Percentiles rank a stretch among this genome's conserved stretches.
These are phyloP conservation scores for Coniochaeta sp. DNA, from an alignment of 2,329 filamentous ascomycete genomes.

Conservation along the genomic window DNA sequence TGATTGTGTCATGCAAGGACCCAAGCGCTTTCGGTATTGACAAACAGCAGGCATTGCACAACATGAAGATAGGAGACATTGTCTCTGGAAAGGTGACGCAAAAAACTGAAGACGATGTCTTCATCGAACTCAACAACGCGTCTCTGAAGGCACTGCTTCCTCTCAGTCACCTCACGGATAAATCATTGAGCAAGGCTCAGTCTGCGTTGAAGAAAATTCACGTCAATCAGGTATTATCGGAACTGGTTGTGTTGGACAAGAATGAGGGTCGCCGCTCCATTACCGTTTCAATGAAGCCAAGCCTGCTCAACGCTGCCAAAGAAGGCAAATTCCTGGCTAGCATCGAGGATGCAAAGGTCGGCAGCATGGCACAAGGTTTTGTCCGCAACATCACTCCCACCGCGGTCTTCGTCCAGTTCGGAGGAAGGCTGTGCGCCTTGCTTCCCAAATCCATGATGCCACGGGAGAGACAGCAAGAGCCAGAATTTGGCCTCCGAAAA, in stretches of 20 bases:
- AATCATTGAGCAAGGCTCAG: constrained; percentile 68
- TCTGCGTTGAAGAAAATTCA: constrained; percentile 73
- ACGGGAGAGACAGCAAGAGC: constrained; percentile 57
- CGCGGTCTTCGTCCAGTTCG: constrained; percentile 84
- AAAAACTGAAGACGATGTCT: constrained; percentile 68
- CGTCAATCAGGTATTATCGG: constrained; percentile 73
- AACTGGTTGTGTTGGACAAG: constrained; percentile 84
- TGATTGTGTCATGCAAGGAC: constrained; percentile 91
- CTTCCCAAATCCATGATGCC: constrained; percentile 73
- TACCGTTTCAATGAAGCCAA: constrained; percentile 74
- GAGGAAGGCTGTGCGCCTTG: constrained; percentile 66
- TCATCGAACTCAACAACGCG: constrained; percentile 66
- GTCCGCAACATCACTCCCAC: constrained; percentile 77
- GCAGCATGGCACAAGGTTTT: constrained; percentile 66
- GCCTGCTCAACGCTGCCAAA: constrained; percentile 67
- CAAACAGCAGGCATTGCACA: constrained; percentile 69
- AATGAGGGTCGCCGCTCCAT: constrained; percentile 69
- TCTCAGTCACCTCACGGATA: constrained; percentile 76
- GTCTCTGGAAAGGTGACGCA: constrained; percentile 76
- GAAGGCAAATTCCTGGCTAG: constrained; percentile 62
- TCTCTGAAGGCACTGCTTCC: constrained; percentile 73
- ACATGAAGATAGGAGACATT: constrained; percentile 63
- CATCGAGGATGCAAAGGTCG: constrained; percentile 65
- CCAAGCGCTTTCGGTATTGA: constrained; percentile 67
- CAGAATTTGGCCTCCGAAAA: constrained; percentile 72